Conservation (phyloP, 1,139 yeast genomes). For the Saccharomyces pastorianus region DNA sequence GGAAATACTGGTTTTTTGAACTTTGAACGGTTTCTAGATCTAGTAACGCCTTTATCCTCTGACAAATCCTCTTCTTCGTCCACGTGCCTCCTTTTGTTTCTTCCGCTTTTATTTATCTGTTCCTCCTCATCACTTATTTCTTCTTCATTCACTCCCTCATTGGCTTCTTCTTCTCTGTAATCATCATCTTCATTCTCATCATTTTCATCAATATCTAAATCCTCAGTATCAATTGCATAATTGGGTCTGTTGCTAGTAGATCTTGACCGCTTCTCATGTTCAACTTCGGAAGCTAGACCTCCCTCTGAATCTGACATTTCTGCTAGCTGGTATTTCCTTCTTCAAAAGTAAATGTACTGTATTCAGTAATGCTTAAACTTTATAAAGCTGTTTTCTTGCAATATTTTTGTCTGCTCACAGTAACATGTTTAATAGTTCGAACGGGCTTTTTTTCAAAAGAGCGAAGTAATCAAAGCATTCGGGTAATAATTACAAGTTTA, state of each 20-base stretch:
- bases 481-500: neutral
- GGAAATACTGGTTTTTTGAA: neutral
- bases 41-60: conserved; percentile 8
- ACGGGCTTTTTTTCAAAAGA: neutral
- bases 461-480: neutral
- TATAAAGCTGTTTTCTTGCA: neutral
- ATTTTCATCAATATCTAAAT: conserved; percentile 22
- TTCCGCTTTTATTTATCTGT: neutral
- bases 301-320: conserved; percentile 6
- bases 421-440: neutral
- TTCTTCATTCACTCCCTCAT: conserved; percentile 3
- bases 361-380: neutral
- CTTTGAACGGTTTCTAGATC: neutral
- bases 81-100: conserved; percentile 2
- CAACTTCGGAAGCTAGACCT: conserved; percentile 6
- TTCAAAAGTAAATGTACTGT: neutral
- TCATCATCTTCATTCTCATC: conserved; percentile 23
- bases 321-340: neutral
- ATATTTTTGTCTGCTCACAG: neutral
- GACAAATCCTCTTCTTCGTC: conserved; percentile 17
- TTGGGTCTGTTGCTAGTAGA: conserved; percentile 20
- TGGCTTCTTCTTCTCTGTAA: conserved; percentile 22
- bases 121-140: neutral
- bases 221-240: conserved; percentile 26
- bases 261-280: conserved; percentile 14